phyloP scores from a whole-genome alignment of 2,329 filamentous ascomycete genomes.

The Xylaria hypoxylon region DNA sequence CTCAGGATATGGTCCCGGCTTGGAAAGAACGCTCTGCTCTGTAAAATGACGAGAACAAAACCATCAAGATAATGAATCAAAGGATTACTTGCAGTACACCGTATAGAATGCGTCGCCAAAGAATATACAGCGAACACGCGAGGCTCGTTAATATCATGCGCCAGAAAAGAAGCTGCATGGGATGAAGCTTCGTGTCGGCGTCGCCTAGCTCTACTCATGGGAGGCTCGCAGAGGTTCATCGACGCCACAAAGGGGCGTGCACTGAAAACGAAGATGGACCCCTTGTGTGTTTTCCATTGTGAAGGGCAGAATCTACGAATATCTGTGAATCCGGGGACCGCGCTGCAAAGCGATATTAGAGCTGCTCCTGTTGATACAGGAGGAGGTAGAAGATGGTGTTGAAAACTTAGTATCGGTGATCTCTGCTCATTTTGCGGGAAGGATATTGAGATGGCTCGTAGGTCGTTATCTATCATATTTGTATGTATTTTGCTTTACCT shows the following conservation, averaged over 20 bases:
- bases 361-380: conserved; percentile 23
- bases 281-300: conserved; percentile 69
- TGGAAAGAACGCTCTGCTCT: neutral
- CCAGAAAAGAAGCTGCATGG: conserved; percentile 85
- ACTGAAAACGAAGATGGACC: conserved; percentile 76
- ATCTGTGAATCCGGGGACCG: neutral
- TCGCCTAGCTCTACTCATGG: conserved; percentile 73
- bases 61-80: neutral
- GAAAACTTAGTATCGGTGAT: conserved; percentile 40
- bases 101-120: conserved; percentile 55
- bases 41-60: neutral
- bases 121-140: conserved; percentile 78
- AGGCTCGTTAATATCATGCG: conserved; percentile 80
- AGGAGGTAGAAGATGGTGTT: conserved; percentile 24
- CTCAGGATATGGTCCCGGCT: neutral
- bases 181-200: conserved; percentile 70
- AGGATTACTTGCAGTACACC: conserved; percentile 65
- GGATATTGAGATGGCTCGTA: conserved; percentile 57
- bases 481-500: conserved; percentile 14
- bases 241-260: conserved; percentile 84
- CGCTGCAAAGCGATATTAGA: conserved; percentile 7
- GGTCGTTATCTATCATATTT: conserved; percentile 47
- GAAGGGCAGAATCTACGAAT: conserved; percentile 34
- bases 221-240: conserved; percentile 83
- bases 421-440: conserved; percentile 52